Evolutionary conservation across 2,329 filamentous ascomycete genomes (phyloP), one percentile per base, ranked within the genome.

Genomic region (Zalaria sp.): DNA sequence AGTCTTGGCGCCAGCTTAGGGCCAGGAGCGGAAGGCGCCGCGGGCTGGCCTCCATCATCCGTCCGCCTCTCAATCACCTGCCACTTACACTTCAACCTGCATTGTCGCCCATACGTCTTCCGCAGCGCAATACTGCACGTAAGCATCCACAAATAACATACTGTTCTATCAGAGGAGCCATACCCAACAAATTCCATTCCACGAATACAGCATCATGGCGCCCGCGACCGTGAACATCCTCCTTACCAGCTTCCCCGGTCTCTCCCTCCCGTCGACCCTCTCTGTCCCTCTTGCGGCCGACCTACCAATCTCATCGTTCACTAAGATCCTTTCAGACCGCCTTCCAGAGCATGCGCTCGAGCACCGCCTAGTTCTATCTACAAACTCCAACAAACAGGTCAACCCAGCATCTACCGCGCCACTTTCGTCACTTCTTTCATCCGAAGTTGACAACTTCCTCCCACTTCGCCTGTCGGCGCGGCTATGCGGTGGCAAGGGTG

Each of bases 401-500:
- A 61, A 71, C 0, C 57, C 67, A 2, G 62, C 63, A 35, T 79
- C 76, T 11, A 51, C 67, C 2, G 56, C 64, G 0, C 68, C 73
- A 2, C 66, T 93, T 27, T 73, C 75, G 7, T 69, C 71, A 8
- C 72, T 87, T 18, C 70, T 91, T 32, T 65, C 71, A 27, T 10
- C 27, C 27, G 32, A 35, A 25, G 48, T 43, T 38, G 41, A 49
- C 29, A 77, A 77, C 29, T 80, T 96, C 50, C 71, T 98, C 10
- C 81, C 87, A 0, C 73, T 98, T 3, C 84, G 87, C 41, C 76
- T 98, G 27, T 81, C 79, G 5, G 69, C 81, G 2, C 82, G 83
- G 4, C 66, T 95, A 34, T 83, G 81, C 52, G 91, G 93, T 66
- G 93, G 93, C 58, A 98, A 98, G 59, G 91, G 91, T 62, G 91